Conservation (phyloP, 2,329 filamentous ascomycete species). For the Proliferodiscus dingleyae region DNA sequence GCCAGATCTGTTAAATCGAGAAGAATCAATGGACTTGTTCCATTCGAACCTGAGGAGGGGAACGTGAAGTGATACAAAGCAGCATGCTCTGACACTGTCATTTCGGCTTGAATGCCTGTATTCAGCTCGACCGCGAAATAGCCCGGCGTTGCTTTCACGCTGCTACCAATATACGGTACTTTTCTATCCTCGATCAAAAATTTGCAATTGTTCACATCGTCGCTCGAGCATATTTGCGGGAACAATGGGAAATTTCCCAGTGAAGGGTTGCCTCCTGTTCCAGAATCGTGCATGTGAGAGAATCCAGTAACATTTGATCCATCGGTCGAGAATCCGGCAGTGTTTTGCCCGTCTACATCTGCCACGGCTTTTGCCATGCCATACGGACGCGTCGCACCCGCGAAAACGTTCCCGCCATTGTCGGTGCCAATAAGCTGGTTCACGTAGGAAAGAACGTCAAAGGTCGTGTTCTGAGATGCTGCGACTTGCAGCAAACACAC, state of each 20-base stretch:
- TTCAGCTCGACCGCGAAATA: conserved; percentile 58
- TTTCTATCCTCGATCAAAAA: conserved; percentile 49
- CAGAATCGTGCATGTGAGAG: conserved; percentile 38
- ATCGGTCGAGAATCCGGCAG: conserved; percentile 50
- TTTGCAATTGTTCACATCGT: conserved; percentile 57
- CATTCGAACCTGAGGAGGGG: conserved; percentile 36
- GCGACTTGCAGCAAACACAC: not conserved
- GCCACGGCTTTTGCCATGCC: conserved; percentile 48
- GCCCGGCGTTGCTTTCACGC: conserved; percentile 55
- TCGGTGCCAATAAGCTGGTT: conserved; percentile 7
- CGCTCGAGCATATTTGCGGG: conserved; percentile 56
- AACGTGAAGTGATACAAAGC: conserved; percentile 65
- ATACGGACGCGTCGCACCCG: conserved; percentile 50
- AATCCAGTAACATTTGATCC: conserved; percentile 34
- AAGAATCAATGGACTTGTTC: conserved; percentile 50
- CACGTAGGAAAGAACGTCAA: not conserved
- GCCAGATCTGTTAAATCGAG: conserved; percentile 62
- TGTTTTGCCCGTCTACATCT: conserved; percentile 50
- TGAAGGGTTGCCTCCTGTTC: conserved; percentile 49
- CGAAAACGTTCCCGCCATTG: conserved; percentile 43
- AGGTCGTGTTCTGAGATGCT: not conserved
- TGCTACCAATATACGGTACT: conserved; percentile 37
- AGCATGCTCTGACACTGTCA: conserved; percentile 61
- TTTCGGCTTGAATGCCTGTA: conserved; percentile 56
- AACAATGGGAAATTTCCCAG: conserved; percentile 72